A percentile compares a stretch with the other conserved stretches of the same genome.
Conservation (phyloP, 2,329 filamentous ascomycete genomes). For the Rhinocladiella mackenziei region DNA sequence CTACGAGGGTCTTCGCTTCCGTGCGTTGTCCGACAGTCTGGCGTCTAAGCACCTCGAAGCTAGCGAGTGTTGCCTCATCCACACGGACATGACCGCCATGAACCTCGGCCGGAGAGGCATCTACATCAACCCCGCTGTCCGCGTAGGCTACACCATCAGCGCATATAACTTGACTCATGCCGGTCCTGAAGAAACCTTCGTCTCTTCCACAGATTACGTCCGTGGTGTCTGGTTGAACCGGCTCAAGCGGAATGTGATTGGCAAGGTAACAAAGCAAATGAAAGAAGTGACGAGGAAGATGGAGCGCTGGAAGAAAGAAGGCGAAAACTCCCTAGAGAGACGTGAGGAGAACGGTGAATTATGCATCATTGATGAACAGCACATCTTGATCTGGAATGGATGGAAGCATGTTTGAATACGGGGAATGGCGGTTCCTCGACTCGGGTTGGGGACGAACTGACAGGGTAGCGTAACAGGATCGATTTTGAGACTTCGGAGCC, state of each 20-base stretch:
- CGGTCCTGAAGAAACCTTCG: slow-evolving; percentile 39
- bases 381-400: slow-evolving; percentile 54
- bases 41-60: slow-evolving; percentile 57
- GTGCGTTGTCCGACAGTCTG: slow-evolving; percentile 61
- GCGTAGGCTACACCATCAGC: slow-evolving; percentile 38
- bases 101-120: slow-evolving; percentile 31
- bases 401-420: slow-evolving; percentile 58
- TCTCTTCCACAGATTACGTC: slow-evolving; percentile 48
- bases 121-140: slow-evolving; percentile 40
- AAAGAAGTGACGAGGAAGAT: slow-evolving; percentile 39
- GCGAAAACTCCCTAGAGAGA: slow-evolving; percentile 28
- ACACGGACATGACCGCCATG: slow-evolving; percentile 38
- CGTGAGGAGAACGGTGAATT: slow-evolving; percentile 46
- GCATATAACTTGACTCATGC: slow-evolving; percentile 39
- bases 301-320: slow-evolving; percentile 25
- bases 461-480: too few relatives aligned
- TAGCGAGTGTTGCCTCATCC: slow-evolving; percentile 69
- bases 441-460: too few relatives aligned
- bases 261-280: slow-evolving; percentile 42
- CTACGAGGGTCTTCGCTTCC: slow-evolving; percentile 55
- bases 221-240: slow-evolving; percentile 59
- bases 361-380: slow-evolving; percentile 60
- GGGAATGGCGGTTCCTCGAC: background rate
- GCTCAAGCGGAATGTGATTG: slow-evolving; percentile 41
- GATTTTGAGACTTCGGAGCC: too few relatives aligned